Evolutionary conservation across 257 asterid genomes (phyloP).

Genomic region (Solanum medicagineum): DNA sequence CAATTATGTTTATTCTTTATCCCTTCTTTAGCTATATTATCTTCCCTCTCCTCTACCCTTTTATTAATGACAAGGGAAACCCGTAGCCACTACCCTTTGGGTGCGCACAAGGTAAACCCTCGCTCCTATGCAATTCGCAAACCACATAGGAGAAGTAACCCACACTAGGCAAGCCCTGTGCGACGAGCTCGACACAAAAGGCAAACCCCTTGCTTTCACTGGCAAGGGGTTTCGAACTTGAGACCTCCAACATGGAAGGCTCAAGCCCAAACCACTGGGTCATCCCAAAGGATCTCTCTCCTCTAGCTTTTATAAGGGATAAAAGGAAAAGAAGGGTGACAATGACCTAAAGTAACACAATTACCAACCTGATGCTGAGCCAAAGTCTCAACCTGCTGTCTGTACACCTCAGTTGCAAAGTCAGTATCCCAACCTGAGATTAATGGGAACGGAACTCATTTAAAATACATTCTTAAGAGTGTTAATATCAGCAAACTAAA

Average conservation of each 20-base stretch:
- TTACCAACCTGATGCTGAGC: slow-evolving; percentile 76
- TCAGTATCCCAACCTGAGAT: slow-evolving; percentile 93
- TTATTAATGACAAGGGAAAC: neutral
- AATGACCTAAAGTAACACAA: neutral
- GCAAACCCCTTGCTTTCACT: too few relatives aligned
- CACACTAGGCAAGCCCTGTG: too few relatives aligned
- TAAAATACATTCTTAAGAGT: slow-evolving; percentile 1
- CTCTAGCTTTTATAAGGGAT: neutral
- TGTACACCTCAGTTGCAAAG: slow-evolving; percentile 88
- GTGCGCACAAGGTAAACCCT: too few relatives aligned
- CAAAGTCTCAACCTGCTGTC: slow-evolving; percentile 85
- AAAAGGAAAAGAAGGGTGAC: neutral
- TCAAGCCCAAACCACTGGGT: too few relatives aligned
- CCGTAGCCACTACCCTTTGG: too few relatives aligned
- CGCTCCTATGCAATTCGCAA: too few relatives aligned
- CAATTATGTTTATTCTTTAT: neutral
- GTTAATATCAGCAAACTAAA: neutral
- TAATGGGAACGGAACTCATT: slow-evolving; percentile 6
- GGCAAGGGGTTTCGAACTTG: too few relatives aligned
- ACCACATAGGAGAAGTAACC: too few relatives aligned
- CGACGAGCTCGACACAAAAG: too few relatives aligned
- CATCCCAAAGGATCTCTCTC: neutral
- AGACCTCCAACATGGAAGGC: too few relatives aligned
- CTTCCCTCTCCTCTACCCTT: neutral
- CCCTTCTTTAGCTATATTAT: neutral